Conservation (phyloP, 2,329 filamentous ascomycete genomes). For the Periconia macrospinosa region DNA sequence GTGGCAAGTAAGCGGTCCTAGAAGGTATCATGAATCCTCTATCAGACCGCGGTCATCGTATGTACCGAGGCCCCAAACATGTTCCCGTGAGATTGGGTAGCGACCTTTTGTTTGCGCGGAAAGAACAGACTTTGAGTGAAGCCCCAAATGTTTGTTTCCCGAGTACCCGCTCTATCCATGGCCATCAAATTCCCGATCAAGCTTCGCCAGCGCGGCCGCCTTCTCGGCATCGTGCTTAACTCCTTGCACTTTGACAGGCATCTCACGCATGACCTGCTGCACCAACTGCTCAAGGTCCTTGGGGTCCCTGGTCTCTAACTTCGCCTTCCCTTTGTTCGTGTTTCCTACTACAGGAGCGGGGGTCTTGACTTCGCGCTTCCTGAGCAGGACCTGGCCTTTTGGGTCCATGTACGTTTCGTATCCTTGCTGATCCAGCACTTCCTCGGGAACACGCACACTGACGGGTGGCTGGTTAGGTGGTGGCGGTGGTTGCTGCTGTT, state of each 20-base stretch:
- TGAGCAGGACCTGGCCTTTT: slow-evolving; percentile 52
- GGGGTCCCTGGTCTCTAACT: slow-evolving; percentile 43
- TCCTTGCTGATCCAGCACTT: slow-evolving; percentile 52
- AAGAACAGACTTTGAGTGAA: too few species aligned
- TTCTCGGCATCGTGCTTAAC: slow-evolving; percentile 46
- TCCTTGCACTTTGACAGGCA: slow-evolving; percentile 44
- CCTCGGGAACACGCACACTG: slow-evolving; percentile 46
- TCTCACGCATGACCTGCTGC: slow-evolving; percentile 50
- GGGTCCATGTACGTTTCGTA: slow-evolving; percentile 55
- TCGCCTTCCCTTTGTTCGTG: slow-evolving; percentile 30
- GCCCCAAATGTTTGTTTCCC: not conserved
- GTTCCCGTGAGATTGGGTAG: too few species aligned
- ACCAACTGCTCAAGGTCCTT: slow-evolving; percentile 49
- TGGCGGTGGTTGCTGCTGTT: not conserved
- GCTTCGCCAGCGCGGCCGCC: slow-evolving; percentile 49
- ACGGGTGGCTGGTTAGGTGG: slow-evolving; percentile 18
- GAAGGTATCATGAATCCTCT: too few species aligned
- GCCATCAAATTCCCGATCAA: slow-evolving; percentile 45
- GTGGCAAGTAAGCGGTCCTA: too few species aligned
- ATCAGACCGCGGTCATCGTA: too few species aligned
- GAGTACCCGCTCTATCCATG: slow-evolving; percentile 1
- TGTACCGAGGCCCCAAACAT: too few species aligned
- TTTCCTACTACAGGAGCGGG: slow-evolving; percentile 5
- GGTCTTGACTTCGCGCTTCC: slow-evolving; percentile 42
- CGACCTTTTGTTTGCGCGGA: too few species aligned